These are phyloP conservation scores for Berkeleyomyces rouxiae DNA, from an alignment of 2,329 filamentous ascomycete genomes.

Conservation along the genomic window DNA sequence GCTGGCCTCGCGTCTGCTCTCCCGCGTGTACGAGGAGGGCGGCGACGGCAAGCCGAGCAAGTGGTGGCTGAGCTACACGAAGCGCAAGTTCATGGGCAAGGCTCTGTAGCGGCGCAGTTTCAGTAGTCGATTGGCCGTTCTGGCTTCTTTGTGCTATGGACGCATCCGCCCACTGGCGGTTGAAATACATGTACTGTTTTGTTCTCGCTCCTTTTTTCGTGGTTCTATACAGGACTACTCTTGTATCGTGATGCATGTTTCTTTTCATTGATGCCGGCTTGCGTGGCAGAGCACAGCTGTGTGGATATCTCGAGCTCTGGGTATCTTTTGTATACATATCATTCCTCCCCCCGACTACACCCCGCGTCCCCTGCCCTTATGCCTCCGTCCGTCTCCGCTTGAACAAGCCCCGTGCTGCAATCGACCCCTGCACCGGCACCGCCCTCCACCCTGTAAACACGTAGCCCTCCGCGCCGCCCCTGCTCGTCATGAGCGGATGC, in stretches of 20 bases:
- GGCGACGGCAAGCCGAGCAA: conserved; percentile 53
- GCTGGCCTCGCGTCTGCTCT: conserved; percentile 64
- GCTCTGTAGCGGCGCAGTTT: conserved; percentile 36
- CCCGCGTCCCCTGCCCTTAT: conserved; percentile 7
- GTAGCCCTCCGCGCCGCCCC: conserved; percentile 79
- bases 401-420: conserved; percentile 68
- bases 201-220: background rate
- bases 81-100: conserved; percentile 99
- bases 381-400: conserved; percentile 48
- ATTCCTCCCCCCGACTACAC: background rate
- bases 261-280: background rate
- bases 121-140: background rate
- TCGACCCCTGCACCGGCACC: conserved; percentile 59
- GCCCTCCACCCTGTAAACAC: conserved; percentile 73
- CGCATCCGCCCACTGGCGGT: background rate
- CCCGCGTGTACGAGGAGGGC: conserved; percentile 69
- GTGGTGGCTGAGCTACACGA: conserved; percentile 98
- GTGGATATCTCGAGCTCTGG: background rate
- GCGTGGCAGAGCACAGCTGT: background rate
- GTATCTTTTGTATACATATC: background rate
- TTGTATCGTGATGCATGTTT: background rate
- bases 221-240: background rate
- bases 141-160: background rate
- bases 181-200: background rate
- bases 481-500: conserved; percentile 82